Conservation (phyloP, 306 rosid genomes). For the Dicorynia guianensis region DNA sequence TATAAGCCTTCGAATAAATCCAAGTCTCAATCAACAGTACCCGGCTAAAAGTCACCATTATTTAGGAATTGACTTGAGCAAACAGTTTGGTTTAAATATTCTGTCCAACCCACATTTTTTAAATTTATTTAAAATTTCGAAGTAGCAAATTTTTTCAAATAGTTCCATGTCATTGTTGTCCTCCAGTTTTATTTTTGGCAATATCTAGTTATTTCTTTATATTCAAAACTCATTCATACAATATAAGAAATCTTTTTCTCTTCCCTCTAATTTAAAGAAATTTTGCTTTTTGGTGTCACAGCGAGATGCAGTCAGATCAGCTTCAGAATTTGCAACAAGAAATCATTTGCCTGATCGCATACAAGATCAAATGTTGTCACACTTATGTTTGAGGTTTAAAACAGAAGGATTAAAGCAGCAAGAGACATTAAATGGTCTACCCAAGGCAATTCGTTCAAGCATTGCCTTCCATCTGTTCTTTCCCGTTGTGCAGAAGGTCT, state of each 20-base stretch:
- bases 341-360: constrained; percentile 68
- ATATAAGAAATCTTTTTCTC: too few relatives aligned
- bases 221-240: neutral
- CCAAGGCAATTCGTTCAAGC: constrained; percentile 87
- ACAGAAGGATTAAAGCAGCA: constrained; percentile 84
- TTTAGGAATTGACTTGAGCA: neutral
- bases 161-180: neutral
- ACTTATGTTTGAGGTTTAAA: constrained; percentile 77
- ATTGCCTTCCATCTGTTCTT: constrained; percentile 68
- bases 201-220: neutral
- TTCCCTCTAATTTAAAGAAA: too few relatives aligned
- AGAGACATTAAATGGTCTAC: constrained; percentile 73
- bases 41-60: constrained; percentile 21
- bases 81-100: neutral
- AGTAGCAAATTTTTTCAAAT: neutral
- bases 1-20: neutral
- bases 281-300: constrained; percentile 34
- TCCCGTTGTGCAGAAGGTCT: constrained; percentile 55
- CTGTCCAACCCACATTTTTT: constrained; percentile 43
- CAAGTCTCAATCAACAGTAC: constrained; percentile 18
- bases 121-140: neutral
- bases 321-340: constrained; percentile 76
- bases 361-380: constrained; percentile 81
- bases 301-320: constrained; percentile 81
- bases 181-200: neutral